Conservation (phyloP, 495 filamentous ascomycete species). For the Aspergillus indologenus region DNA sequence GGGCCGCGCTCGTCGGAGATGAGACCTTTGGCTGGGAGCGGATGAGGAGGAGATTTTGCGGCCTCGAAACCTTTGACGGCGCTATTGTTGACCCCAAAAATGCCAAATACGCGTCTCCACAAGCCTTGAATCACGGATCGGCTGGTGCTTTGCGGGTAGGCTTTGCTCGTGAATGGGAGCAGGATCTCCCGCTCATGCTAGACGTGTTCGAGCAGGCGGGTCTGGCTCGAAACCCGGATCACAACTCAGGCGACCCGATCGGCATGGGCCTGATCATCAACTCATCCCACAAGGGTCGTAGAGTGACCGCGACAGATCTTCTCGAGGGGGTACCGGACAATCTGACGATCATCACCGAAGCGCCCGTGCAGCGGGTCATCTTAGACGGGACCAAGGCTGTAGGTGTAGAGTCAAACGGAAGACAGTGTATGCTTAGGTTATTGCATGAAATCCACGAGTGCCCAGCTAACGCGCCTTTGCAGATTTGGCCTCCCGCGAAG, state of each 20-base stretch:
- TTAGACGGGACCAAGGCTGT: conserved; percentile 49
- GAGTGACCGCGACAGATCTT: conserved; percentile 53
- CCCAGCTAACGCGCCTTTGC: background rate
- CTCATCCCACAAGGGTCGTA: conserved; percentile 44
- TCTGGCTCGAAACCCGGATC: conserved; percentile 48
- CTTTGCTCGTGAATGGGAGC: conserved; percentile 48
- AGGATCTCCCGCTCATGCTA: conserved; percentile 44
- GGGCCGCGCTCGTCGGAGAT: conserved; percentile 40
- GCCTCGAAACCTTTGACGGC: conserved; percentile 52
- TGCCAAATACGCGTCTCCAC: conserved; percentile 32
- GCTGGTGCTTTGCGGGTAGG: conserved; percentile 46
- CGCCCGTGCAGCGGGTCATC: conserved; percentile 49
- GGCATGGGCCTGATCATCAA: conserved; percentile 51
- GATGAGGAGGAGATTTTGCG: conserved; percentile 46
- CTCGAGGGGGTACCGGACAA: conserved; percentile 43
- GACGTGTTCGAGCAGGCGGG: conserved; percentile 47
- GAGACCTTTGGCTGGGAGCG: conserved; percentile 50
- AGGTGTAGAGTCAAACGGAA: conserved; percentile 47
- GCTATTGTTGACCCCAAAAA: conserved; percentile 34
- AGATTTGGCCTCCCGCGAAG: conserved; percentile 49
- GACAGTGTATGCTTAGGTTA: conserved; percentile 22
- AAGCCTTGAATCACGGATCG: conserved; percentile 44
- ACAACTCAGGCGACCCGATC: conserved; percentile 59
- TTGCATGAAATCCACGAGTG: background rate
- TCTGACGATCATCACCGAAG: conserved; percentile 47